Percentiles rank a stretch among this genome's conserved stretches.
Evolutionary conservation across 2,329 filamentous ascomycete species (phyloP).

Genomic region (Xylariaceae sp.): DNA sequence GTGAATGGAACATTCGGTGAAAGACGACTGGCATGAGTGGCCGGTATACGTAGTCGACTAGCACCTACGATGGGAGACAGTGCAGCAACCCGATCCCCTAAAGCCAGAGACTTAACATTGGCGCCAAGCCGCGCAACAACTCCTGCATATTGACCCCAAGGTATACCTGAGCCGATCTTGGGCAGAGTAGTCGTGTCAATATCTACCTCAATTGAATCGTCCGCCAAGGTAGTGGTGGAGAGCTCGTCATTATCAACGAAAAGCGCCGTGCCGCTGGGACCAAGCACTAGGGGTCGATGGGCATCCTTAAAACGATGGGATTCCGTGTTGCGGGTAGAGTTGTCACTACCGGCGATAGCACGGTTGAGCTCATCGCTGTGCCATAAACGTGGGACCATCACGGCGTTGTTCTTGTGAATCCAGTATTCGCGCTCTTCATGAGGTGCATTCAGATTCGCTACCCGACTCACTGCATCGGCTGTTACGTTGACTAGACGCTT

Average conservation of each 20-base stretch:
- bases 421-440: slow-evolving; percentile 26
- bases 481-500: slow-evolving; percentile 1
- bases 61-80: not conserved
- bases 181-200: not conserved
- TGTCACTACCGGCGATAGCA: slow-evolving; percentile 1
- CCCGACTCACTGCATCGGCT: not conserved
- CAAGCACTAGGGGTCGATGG: not conserved
- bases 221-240: not conserved
- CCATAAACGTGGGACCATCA: slow-evolving; percentile 27
- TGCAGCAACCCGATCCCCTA: slow-evolving; percentile 12
- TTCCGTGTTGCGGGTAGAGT: slow-evolving; percentile 1
- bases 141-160: slow-evolving; percentile 16
- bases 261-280: not conserved
- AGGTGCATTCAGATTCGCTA: not conserved
- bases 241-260: slow-evolving; percentile 1
- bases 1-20: not conserved
- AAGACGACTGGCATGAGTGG: not conserved
- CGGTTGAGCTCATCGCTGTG: slow-evolving; percentile 22
- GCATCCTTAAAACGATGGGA: not conserved
- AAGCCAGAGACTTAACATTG: not conserved
- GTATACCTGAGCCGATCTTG: not conserved
- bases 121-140: slow-evolving; percentile 13
- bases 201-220: slow-evolving; percentile 19
- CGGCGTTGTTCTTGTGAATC: slow-evolving; percentile 7
- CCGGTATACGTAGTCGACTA: not conserved